A percentile compares a stretch with the other conserved stretches of the same genome.
These are phyloP conservation scores for Trichosporon sp. DNA, from an alignment of 1,284 basidiomycete genomes.

Conservation along the genomic window DNA sequence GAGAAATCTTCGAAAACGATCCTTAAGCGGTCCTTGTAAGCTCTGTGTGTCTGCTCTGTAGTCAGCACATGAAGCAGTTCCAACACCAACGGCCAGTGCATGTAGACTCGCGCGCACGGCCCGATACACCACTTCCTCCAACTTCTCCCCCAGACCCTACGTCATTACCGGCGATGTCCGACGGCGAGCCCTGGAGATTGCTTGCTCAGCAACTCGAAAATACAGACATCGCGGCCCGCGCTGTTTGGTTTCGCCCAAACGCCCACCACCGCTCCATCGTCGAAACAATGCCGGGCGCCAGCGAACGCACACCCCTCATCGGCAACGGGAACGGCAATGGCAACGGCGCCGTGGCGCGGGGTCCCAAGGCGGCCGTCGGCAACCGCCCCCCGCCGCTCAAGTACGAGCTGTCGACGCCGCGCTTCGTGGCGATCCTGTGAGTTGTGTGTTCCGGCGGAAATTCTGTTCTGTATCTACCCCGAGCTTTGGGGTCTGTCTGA, in stretches of 20 bases:
- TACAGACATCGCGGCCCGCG: not conserved
- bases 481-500: no score
- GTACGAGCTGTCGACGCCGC: constrained; percentile 24
- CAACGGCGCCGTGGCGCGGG: not conserved
- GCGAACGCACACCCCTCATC: not conserved
- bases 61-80: not conserved
- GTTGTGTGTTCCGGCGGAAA: not conserved
- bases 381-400: constrained; percentile 20
- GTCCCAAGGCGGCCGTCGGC: not conserved
- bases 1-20: no score
- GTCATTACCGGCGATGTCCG: not conserved
- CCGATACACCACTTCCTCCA: no score
- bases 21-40: no score
- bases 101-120: no score
- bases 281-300: not conserved
- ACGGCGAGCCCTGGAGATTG: not conserved
- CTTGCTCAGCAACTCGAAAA: not conserved
- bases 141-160: no score
- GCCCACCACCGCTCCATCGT: not conserved
- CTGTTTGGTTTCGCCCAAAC: not conserved
- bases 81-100: not conserved
- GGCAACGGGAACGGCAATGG: not conserved
- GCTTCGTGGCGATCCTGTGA: constrained; percentile 27
- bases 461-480: no score
- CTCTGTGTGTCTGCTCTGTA: not conserved